Conservation (phyloP, 805 yeast genomes). For the Candida sonorensis region DNA sequence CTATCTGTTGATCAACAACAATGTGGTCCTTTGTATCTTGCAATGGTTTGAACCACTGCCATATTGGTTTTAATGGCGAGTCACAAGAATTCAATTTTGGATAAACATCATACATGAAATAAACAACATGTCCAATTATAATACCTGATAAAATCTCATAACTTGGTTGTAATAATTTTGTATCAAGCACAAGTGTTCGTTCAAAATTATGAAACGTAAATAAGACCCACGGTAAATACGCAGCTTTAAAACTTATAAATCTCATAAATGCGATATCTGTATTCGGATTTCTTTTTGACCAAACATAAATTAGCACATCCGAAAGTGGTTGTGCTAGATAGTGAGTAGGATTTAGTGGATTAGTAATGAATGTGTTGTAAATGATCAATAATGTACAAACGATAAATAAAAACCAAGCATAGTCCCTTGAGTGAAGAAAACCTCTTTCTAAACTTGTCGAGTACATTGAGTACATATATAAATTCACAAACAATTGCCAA, state of each 20-base stretch:
- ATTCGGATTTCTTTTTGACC: constrained; percentile 41
- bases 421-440: constrained; percentile 27
- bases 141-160: constrained; percentile 28
- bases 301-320: constrained; percentile 34
- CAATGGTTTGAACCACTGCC: constrained; percentile 25
- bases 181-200: no score
- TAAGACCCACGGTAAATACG: constrained; percentile 34
- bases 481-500: constrained; percentile 26
- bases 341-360: no score
- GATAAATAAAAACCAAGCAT: constrained; percentile 31
- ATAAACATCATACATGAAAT: constrained; percentile 33
- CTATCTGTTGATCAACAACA: not conserved
- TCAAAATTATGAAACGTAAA: not conserved
- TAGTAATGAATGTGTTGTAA: no score
- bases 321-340: constrained; percentile 35
- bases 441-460: constrained; percentile 34
- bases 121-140: constrained; percentile 35
- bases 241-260: constrained; percentile 32
- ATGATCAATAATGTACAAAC: no score
- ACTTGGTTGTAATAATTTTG: not conserved
- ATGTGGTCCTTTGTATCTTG: not conserved
- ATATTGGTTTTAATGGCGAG: constrained; percentile 34
- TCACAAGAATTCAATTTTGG: constrained; percentile 32
- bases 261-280: constrained; percentile 34
- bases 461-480: constrained; percentile 31